Conservation (phyloP, 805 yeast genomes). For the Ogataea haglerorum region DNA sequence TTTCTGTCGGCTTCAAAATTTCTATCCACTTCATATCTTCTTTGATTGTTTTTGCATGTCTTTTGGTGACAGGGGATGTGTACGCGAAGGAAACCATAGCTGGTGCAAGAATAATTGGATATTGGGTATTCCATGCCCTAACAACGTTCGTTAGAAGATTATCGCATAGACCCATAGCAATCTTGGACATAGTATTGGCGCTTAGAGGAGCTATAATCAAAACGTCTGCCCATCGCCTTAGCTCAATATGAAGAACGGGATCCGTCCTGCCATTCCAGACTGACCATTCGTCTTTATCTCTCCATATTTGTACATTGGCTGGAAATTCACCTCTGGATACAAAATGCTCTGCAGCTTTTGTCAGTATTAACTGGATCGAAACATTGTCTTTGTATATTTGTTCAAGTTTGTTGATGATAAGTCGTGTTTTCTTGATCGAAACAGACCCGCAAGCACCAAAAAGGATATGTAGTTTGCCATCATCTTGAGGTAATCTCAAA, state of each 20-base stretch:
- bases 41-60: constrained; percentile 49
- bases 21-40: constrained; percentile 66
- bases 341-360: constrained; percentile 51
- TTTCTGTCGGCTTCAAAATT: constrained; percentile 55
- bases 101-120: constrained; percentile 56
- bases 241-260: constrained; percentile 58
- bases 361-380: constrained; percentile 51
- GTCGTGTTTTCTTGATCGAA: constrained; percentile 48
- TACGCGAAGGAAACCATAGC: constrained; percentile 62
- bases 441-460: constrained; percentile 59
- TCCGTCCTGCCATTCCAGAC: constrained; percentile 52
- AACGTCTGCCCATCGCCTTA: constrained; percentile 61
- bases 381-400: constrained; percentile 53
- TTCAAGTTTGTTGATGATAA: constrained; percentile 48
- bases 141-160: constrained; percentile 56
- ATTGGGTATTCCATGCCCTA: constrained; percentile 59
- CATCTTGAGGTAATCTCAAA: constrained; percentile 46
- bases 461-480: constrained; percentile 53
- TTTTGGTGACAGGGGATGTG: constrained; percentile 51
- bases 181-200: constrained; percentile 55
- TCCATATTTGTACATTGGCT: constrained; percentile 49
- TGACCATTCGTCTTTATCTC: constrained; percentile 57
- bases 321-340: constrained; percentile 45
- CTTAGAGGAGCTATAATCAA: constrained; percentile 54
- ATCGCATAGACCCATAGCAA: constrained; percentile 56